Percentiles rank a stretch among this genome's conserved stretches.
phyloP scores from a whole-genome alignment of 2,329 filamentous ascomycete species.

The Pyrenochaeta sp. region DNA sequence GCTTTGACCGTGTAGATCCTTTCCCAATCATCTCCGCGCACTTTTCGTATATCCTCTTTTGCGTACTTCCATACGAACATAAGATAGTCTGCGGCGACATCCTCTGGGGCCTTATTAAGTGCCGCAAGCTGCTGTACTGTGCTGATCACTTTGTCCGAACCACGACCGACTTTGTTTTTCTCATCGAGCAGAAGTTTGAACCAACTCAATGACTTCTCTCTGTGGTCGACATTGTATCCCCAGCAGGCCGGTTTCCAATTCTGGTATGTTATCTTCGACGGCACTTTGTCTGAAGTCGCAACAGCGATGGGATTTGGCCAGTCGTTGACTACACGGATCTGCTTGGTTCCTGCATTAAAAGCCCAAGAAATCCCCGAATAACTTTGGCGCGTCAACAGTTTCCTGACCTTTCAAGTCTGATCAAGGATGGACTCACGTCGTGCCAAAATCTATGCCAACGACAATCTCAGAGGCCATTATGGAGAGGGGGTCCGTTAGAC shows the following conservation, averaged over 20 bases:
- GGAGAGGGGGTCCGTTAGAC: too few species aligned
- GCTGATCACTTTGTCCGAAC: slow-evolving; percentile 4
- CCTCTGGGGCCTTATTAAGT: slow-evolving; percentile 10
- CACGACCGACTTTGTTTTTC: slow-evolving; percentile 1
- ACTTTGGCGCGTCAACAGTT: slow-evolving; percentile 13
- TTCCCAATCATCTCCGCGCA: slow-evolving; percentile 3
- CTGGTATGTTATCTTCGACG: slow-evolving; percentile 17
- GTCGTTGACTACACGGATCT: slow-evolving; percentile 16
- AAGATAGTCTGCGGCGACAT: slow-evolving; percentile 21
- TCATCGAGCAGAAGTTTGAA: slow-evolving; percentile 22
- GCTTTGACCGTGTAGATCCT: slow-evolving; percentile 2
- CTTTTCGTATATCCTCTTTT: slow-evolving; percentile 11
- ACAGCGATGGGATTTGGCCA: slow-evolving; percentile 7
- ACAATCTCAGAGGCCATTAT: too few species aligned
- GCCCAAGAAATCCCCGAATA: slow-evolving; percentile 41
- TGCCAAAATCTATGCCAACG: slow-evolving; percentile 43
- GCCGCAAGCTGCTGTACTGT: not conserved
- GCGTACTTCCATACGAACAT: slow-evolving; percentile 19
- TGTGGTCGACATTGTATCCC: slow-evolving; percentile 5
- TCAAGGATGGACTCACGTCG: slow-evolving; percentile 35
- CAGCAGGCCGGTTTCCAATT: slow-evolving; percentile 2
- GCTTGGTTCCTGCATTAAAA: slow-evolving; percentile 13
- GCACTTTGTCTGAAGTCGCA: slow-evolving; percentile 9
- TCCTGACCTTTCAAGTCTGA: too few species aligned
- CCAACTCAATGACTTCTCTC: slow-evolving; percentile 12